Evolutionary conservation across 148 eudicot species (phyloP), one percentile per base, ranked within the genome.

Genomic region (Drosera capensis): DNA sequence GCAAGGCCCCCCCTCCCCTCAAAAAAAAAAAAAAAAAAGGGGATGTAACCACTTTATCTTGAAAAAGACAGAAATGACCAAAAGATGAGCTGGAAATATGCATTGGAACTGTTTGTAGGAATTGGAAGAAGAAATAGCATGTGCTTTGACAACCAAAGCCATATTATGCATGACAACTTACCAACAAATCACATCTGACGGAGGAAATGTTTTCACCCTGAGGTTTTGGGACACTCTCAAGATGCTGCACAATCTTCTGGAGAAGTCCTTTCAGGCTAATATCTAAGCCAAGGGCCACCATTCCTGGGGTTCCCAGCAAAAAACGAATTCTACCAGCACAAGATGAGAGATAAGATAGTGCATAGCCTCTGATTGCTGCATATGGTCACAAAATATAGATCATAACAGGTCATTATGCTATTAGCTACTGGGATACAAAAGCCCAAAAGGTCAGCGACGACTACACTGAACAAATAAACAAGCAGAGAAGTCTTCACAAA

Each of bases 231-330:
- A 92, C 76, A 65, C 63, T 81, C 65, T 92, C 99, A 51, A 92
- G 83, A 74, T 85, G 95, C 61, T 78, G 93, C 63, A 92, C 83
- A 37, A 92, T 71, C 67, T 75, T 73, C 60, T 86, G 88, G 66
- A 92, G 64, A 68, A 81, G 82, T 46, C 80, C 85, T 65, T 81
- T 85, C 58, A 92, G 65, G 52, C 64, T 72, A n/a, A 75, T 42
- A 74, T 92, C 99, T 17, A 92, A 52, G 58, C 85, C 99, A 51
- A 92, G 93, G 41, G 99, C 99, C 64, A 92, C 99, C 95, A 92
- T 85, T 55, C 99, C 99, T 14, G 99, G 95, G 44, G 94, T 78
- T 31, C 78, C 79, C 56, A 92, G 77, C 74, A 92, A 60, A 71
- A 81, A 92, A 16, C 82, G 78, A 54, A 92, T 77, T 72, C 99